Conservation (phyloP, 1,139 yeast genomes). For the Sugiyamaella novakii region DNA sequence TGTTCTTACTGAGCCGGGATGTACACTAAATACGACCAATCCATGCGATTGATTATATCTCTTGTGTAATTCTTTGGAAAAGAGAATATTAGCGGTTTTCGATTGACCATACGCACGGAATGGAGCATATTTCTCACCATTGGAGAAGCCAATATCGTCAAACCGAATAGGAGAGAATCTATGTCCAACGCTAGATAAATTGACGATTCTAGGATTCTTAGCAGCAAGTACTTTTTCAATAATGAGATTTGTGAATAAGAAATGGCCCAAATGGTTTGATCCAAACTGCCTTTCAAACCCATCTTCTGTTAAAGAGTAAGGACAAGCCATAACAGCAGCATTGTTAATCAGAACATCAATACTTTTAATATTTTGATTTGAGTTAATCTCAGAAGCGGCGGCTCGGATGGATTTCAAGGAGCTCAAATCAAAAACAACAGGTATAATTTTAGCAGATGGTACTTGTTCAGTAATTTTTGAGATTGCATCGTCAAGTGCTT, state of each 20-base stretch:
- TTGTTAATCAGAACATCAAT: constrained; percentile 26
- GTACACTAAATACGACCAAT: constrained; percentile 18
- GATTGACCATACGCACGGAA: constrained; percentile 34
- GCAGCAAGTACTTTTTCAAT: constrained; percentile 41
- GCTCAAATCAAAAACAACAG: constrained; percentile 20
- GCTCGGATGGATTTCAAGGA: constrained; percentile 16
- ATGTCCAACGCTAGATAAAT: constrained; percentile 72
- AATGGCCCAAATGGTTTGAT: constrained; percentile 73
- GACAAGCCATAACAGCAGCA: constrained; percentile 24
- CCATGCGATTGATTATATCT: constrained; percentile 18
- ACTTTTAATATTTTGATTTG: background rate
- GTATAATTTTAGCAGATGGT: constrained; percentile 21
- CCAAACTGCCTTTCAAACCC: constrained; percentile 73
- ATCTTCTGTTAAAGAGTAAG: constrained; percentile 42
- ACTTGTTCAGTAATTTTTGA: constrained; percentile 18
- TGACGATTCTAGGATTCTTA: constrained; percentile 56
- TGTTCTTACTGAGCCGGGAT: constrained; percentile 23
- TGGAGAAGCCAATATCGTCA: constrained; percentile 1
- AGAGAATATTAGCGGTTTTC: constrained; percentile 34
- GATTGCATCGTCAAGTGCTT: constrained; percentile 33
- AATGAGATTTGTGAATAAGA: constrained; percentile 21
- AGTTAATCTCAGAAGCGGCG: constrained; percentile 13
- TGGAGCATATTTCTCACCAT: constrained; percentile 12
- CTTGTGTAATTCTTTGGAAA: constrained; percentile 13
- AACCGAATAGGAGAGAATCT: constrained; percentile 34